Conservation (phyloP, 1,139 yeast genomes). For the Tardiomyces digboiensis region DNA sequence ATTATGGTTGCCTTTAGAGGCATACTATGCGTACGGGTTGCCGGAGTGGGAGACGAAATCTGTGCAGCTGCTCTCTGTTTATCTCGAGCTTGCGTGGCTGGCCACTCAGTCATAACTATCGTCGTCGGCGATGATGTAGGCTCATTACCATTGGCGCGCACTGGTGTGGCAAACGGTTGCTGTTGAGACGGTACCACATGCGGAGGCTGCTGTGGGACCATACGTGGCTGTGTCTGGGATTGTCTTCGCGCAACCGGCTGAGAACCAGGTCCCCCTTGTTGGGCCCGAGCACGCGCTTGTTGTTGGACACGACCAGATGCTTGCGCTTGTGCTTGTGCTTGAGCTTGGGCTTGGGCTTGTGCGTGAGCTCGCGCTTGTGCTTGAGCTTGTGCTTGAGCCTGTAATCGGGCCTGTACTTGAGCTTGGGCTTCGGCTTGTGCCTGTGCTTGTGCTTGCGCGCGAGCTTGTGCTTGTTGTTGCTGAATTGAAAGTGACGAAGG, state of each 20-base stretch:
- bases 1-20: neutral
- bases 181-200: conserved; percentile 1
- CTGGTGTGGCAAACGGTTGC: neutral
- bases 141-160: conserved; percentile 3
- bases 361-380: conserved; percentile 5
- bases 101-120: neutral
- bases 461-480: neutral
- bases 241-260: too few species aligned
- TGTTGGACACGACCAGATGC: conserved; percentile 2
- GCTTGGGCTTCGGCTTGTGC: neutral
- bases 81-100: neutral
- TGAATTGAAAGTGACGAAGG: neutral
- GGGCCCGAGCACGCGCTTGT: neutral
- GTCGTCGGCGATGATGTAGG: neutral
- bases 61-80: neutral
- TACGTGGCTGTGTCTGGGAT: too few species aligned
- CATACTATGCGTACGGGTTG: neutral
- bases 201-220: conserved; percentile 2
- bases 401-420: conserved; percentile 2
- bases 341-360: conserved; percentile 8
- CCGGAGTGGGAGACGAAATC: neutral
- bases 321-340: conserved; percentile 7
- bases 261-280: too few species aligned
- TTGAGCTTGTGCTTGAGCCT: conserved; percentile 1
- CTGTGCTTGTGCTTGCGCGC: conserved; percentile 2